phyloP scores from a whole-genome alignment of 768 basidiomycete genomes.

The Multifurca ochricompacta region DNA sequence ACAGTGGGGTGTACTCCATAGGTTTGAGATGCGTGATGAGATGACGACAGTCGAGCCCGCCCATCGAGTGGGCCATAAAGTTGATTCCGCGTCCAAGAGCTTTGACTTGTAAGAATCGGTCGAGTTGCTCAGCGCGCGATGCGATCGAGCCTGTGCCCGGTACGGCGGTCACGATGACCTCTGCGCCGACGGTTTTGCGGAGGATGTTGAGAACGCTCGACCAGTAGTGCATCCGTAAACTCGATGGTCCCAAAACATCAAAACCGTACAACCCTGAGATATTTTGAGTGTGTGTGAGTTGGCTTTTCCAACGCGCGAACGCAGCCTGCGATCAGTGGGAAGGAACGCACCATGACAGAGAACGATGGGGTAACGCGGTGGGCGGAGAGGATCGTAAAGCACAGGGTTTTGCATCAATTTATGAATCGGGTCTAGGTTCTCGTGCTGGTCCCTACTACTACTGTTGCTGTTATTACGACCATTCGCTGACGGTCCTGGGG shows the following conservation, averaged over 20 bases:
- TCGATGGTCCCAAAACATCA: slow-evolving; percentile 83
- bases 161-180: slow-evolving; percentile 93
- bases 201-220: slow-evolving; percentile 76
- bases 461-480: no score
- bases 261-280: slow-evolving; percentile 84
- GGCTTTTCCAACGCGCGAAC: not conserved
- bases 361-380: slow-evolving; percentile 84
- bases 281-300: not conserved
- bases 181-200: slow-evolving; percentile 73
- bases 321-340: not conserved
- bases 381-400: slow-evolving; percentile 68
- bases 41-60: slow-evolving; percentile 90
- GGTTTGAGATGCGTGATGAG: slow-evolving; percentile 84
- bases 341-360: slow-evolving; percentile 79
- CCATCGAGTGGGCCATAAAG: slow-evolving; percentile 96
- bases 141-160: slow-evolving; percentile 88
- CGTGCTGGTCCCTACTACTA: slow-evolving; percentile 1
- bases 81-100: slow-evolving; percentile 78
- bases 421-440: slow-evolving; percentile 46
- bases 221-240: slow-evolving; percentile 91
- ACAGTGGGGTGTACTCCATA: slow-evolving; percentile 73
- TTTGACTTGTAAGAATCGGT: slow-evolving; percentile 58
- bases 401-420: slow-evolving; percentile 68
- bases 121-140: slow-evolving; percentile 68
- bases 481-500: not conserved